Evolutionary conservation across 495 filamentous ascomycete genomes (phyloP), one percentile per base, ranked within the genome.

Genomic region (Daldinia decipiens): DNA sequence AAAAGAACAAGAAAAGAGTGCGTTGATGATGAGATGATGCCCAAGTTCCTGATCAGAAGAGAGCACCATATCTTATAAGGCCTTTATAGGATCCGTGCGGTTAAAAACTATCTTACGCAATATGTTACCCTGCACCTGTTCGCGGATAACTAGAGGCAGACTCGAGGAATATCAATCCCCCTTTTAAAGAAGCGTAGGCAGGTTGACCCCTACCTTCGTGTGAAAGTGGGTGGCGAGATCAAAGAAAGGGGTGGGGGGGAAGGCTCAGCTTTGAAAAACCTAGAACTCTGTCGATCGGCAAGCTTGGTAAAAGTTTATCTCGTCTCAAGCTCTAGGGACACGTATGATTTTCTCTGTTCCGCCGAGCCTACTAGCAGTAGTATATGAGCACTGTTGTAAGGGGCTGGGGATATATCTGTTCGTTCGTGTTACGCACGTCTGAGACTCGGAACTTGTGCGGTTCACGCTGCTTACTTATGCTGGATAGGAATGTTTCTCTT

Each of bases 191-290:
- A 40, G 4, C 1, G 34, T 34, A 3, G 12, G 34, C 21, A 3
- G 8, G 19, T 36, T 4, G 2, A 36, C 7, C 13, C 32, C 54
- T 17, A 47, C 43, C 43, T 47, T 47, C 6, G 26, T 38, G 21
- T 26, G 54, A 26, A 6, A n/a, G n/a, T n/a, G n/a, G n/a, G 19
- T 38, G 19, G 17, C 27, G n/a, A 19, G 7, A 24, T 12, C 3
- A 24, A 24, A 31, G n/a, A 36, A 56, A 21, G 19, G 17, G 6
- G 32, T 11, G 8, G 31, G n/a, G 54, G n/a, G 12, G 13, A 7
- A 63, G 4, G 34, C 43, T 55, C 26, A 19, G 15, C 13, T 29
- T 21, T 27, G 9, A 59, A 69, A 69, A 69, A 56, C 67, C 67
- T 70, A 70, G 45, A 53, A 47, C 4, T 17, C 5, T 32, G 5